Evolutionary conservation across 225 moss, liverwort and hornwort genomes (phyloP), one percentile per base, ranked within the genome.

Genomic region (Pleurozium schreberi): DNA sequence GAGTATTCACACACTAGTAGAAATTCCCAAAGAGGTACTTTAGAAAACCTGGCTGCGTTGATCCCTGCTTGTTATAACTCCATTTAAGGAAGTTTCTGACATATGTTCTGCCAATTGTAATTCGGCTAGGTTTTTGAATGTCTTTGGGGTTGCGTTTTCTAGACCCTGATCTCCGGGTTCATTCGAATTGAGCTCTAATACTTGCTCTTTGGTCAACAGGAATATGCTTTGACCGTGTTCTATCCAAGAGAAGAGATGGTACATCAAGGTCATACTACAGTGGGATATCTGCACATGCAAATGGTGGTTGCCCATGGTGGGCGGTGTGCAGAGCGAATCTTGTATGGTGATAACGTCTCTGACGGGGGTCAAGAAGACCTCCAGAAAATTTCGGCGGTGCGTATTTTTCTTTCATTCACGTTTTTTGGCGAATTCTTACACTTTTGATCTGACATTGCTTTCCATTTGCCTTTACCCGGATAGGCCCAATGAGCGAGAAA

Each of bases 261-360:
- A 71, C 93, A 96, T 88, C 93, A 95, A 86, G 96, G 96, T 83
- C 92, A 97, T 86, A 96, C 99, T 69, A 97, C 99, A 82, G 94
- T 99, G 61, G 99, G 99, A 69, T 99, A 99, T 89, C 88, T 99
- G 90, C 94, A 81, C 79, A 99, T 99, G 99, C 99, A 99, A 95
- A 99, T 99, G 99, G 99, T 99, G 71, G 99, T 99, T 88, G 96
- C 99, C 83, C 97, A 97, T 92, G 99, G 97, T 90, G 99, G 99
- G 75, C 95, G 96, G 90, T 96, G 97, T 92, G 97, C 97, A 49
- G 99, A 99, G 92, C 94, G 96, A 43, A 93, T 99, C 80, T 66
- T 97, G 58, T 92, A 75, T 87, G 97, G 96, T 74, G 93, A 95
- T 40, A 92, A 96, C 55, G 88, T 96, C 23, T 96, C 94, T 76